A percentile compares a stretch with the other conserved stretches of the same genome.
Conservation (phyloP, 768 basidiomycete genomes). For the Boletus vermiculosoides region DNA sequence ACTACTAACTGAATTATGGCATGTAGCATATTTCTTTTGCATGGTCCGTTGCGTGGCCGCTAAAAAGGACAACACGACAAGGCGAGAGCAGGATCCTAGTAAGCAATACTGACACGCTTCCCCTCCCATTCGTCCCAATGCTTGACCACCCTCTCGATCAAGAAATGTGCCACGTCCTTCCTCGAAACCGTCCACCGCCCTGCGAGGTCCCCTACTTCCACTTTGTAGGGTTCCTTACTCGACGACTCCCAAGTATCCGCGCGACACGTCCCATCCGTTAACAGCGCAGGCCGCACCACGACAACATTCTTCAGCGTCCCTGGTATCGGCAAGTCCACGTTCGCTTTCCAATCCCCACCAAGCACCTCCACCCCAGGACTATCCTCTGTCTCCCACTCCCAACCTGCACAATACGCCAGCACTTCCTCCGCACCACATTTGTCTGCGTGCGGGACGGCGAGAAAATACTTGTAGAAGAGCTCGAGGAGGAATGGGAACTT, state of each 20-base stretch:
- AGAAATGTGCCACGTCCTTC: constrained; percentile 64
- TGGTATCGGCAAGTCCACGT: constrained; percentile 34
- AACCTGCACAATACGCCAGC: constrained; percentile 47
- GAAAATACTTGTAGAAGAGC: constrained; percentile 46
- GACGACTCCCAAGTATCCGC: constrained; percentile 12
- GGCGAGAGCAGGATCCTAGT: constrained; percentile 31
- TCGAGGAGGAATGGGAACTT: constrained; percentile 48
- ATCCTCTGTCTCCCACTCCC: constrained; percentile 51
- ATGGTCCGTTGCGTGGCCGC: not conserved
- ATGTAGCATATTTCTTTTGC: not conserved
- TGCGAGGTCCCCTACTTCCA: constrained; percentile 40
- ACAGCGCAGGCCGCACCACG: constrained; percentile 55
- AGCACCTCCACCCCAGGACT: constrained; percentile 42
- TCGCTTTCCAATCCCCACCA: constrained; percentile 42
- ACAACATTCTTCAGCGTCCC: constrained; percentile 45
- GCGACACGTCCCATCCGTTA: constrained; percentile 56
- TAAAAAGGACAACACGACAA: no score
- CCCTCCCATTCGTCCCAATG: constrained; percentile 55
- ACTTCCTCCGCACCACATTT: constrained; percentile 60
- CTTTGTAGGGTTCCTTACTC: constrained; percentile 37
- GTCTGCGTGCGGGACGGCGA: constrained; percentile 52
- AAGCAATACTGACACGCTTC: constrained; percentile 48
- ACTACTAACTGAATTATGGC: not conserved
- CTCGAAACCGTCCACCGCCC: constrained; percentile 55
- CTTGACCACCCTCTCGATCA: constrained; percentile 45